Evolutionary conservation across 345 rosid species (phyloP), one percentile per base, ranked within the genome.

Genomic region (Gossypium rotundifolium): DNA sequence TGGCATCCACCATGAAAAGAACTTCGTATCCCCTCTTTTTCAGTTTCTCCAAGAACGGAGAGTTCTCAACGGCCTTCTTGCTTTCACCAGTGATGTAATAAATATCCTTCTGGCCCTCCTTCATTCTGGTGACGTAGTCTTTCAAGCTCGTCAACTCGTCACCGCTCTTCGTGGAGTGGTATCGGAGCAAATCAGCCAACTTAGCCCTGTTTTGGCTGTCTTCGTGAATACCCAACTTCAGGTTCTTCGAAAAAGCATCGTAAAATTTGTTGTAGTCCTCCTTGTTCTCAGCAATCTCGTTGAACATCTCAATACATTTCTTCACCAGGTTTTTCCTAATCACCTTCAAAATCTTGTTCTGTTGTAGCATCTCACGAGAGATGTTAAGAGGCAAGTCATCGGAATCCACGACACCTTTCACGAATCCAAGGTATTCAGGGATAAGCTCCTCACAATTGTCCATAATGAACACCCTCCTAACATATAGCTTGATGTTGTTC

Each of bases 301-400:
- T 88, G 85, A 93, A 93, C 97, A 93, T 90, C 84, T 93, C 97
- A 51, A 91, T 84, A 71, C 97, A 93, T 52, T 93, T 93, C 86
- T 93, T 93, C 74, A 93, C 97, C 1, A 91, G 86, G 76, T 93
- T 93, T 87, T 93, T 93, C 84, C 98, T 83, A 58, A 93, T 93
- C 40, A 93, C 97, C 83, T 93, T 93, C 7, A 93, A 87, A n/a
- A 93, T 93, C 87, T 93, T 93, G 87, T 93, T 93, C 81, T 93
- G 97, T 27, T 93, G 98, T 9, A 93, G 87, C 77, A 74, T 91
- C 83, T 91, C 98, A 45, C 98, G 90, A 40, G 98, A 93, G 76
- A 93, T 93, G 89, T 91, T 93, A 45, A 93, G 97, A 0, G 98
- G 98, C 77, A 93, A 62, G 72, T 93, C 98, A 54, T 93, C 98